Base-by-base conservation (phyloP, 1,284 basidiomycete genomes). In the Afroboletus lepidellus region DNA sequence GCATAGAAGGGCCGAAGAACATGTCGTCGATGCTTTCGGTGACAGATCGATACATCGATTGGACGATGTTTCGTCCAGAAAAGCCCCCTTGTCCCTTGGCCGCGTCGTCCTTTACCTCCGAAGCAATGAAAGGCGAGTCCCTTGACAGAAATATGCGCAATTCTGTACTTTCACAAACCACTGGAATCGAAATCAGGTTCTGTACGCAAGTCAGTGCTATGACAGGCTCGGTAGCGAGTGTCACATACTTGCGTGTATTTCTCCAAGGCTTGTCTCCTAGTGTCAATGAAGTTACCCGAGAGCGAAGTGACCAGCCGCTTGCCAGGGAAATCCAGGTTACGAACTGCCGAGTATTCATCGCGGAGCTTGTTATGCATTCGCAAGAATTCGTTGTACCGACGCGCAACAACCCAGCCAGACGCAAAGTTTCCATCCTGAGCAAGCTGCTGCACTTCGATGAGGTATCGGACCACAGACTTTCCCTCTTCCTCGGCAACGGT, bases 321-420 rank as follows among this genome's bases (percentile, higher is more conserved):
- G 0, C 91, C 89, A 1, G 94, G 94, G 59, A 98, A 90, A 56
- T 96, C 93, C 46, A 95, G 72, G 51, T 77, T 78, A 53, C 83
- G 78, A 21, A 92, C 85, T 8, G 81, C 63, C 2, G 72, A 70
- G 64, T 90, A 87, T 46, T 82, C 80, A 47, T 94, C 92, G 53
- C 84, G 83, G 43, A 99, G 72, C 52, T 85, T 84, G 59, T 85
- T 88, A 66, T 98, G 92, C 77, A 98, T 85, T 48, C 81, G 84
- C 62, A 89, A 81, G 69, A 99, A 99, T 67, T 98, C 95, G 67
- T 93, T 97, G 69, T 97, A 99, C 55, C 96, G 76, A 57, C 94
- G 77, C 5, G 92, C 87, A 3, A 98, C 87, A 24, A 94, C 86
- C 96, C 96, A 98, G 3, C 91, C 91, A 2, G 88, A 87, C 1